Evolutionary conservation across 768 basidiomycete genomes (phyloP).

Genomic region (Psilocybe sp.): DNA sequence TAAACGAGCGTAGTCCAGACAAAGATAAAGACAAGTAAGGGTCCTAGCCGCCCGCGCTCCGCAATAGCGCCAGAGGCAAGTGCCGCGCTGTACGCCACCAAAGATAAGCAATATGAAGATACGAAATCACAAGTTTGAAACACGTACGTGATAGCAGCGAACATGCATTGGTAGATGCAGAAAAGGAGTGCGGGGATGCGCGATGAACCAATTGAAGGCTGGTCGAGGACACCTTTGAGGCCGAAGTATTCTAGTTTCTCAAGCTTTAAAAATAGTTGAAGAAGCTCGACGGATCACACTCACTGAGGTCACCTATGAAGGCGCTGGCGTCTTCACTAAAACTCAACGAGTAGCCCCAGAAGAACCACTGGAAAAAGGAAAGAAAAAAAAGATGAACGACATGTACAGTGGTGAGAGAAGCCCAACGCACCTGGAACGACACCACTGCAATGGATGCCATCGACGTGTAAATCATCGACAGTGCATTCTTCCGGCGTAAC

Average conservation of each 20-base stretch:
- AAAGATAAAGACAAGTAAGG: conserved; percentile 87
- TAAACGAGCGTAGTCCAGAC: conserved; percentile 88
- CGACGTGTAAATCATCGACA: conserved; percentile 83
- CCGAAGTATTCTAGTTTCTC: conserved; percentile 68
- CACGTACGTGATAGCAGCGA: conserved; percentile 81
- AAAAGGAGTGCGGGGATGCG: conserved; percentile 75
- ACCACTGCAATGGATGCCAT: conserved; percentile 78
- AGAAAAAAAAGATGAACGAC: conserved; percentile 10
- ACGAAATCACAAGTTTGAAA: neutral
- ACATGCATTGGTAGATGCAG: conserved; percentile 87
- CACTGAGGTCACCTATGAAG: conserved; percentile 88
- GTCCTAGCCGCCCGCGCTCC: conserved; percentile 83
- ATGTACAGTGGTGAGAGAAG: neutral
- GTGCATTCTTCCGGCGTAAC: conserved; percentile 88
- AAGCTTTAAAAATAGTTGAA: conserved; percentile 1
- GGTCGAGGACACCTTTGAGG: conserved; percentile 71
- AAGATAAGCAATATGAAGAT: conserved; percentile 10
- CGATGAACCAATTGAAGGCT: conserved; percentile 69
- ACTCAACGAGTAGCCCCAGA: conserved; percentile 94
- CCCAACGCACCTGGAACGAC: conserved; percentile 69
- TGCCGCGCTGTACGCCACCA: conserved; percentile 55
- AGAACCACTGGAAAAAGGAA: conserved; percentile 73
- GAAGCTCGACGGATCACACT: conserved; percentile 20
- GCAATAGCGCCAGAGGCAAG: conserved; percentile 91
- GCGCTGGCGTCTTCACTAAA: conserved; percentile 73